Evolutionary conservation across 75 land plant species (phyloP).

Genomic region (Sequoia sempervirens): DNA sequence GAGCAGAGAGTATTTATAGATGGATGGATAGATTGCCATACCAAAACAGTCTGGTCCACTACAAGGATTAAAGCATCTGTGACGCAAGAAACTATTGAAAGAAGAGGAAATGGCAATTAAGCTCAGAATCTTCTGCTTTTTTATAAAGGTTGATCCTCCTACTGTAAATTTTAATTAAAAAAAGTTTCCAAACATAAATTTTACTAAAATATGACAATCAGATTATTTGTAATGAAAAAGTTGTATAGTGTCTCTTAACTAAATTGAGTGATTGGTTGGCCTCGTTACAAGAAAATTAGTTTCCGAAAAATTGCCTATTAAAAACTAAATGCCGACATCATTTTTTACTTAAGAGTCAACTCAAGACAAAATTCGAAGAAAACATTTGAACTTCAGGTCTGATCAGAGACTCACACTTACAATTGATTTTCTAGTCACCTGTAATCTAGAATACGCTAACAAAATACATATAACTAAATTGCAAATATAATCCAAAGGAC

Average conservation of each 20-base stretch:
- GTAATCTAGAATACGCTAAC: not conserved
- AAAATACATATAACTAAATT: not conserved
- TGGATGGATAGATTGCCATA: not conserved
- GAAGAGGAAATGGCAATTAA: not conserved
- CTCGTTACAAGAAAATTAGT: not conserved
- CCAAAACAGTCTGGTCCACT: not conserved
- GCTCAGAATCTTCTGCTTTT: not conserved
- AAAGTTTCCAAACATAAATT: not conserved
- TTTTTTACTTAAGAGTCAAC: not conserved
- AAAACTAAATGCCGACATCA: not conserved
- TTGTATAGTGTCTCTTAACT: not conserved
- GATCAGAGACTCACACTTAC: not conserved
- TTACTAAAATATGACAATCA: not conserved
- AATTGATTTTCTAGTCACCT: not conserved
- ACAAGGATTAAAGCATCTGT: not conserved
- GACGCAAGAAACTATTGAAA: not conserved
- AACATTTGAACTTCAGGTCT: not conserved
- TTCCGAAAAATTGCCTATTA: no score
- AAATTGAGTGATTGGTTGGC: not conserved
- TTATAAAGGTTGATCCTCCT: not conserved
- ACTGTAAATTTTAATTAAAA: not conserved
- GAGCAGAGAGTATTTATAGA: not conserved
- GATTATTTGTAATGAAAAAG: not conserved
- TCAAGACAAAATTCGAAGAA: not conserved
- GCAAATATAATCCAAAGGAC: not conserved